These are phyloP conservation scores for Auriscalpium vulgare DNA, from an alignment of 768 basidiomycete species.

Conservation along the genomic window DNA sequence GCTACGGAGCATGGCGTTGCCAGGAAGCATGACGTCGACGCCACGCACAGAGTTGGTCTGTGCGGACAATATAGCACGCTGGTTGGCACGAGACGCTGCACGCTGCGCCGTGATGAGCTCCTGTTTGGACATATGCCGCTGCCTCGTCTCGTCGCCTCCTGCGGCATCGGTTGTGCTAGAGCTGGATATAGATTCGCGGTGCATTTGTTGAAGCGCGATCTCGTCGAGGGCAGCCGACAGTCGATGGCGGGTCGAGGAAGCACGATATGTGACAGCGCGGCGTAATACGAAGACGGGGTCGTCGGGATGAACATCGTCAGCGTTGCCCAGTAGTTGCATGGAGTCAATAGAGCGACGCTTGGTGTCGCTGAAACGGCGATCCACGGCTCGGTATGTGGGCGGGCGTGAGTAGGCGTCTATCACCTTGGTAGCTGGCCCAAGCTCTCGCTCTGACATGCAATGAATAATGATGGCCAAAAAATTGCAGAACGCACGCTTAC, in stretches of 20 bases:
- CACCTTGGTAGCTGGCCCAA: slow-evolving; percentile 74
- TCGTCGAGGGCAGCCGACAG: slow-evolving; percentile 68
- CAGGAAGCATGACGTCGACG: slow-evolving; percentile 81
- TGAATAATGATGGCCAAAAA: not conserved
- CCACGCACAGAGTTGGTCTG: slow-evolving; percentile 82
- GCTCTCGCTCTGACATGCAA: slow-evolving; percentile 53
- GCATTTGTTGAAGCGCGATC: slow-evolving; percentile 64
- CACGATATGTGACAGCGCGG: slow-evolving; percentile 37
- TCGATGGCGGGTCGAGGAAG: slow-evolving; percentile 6
- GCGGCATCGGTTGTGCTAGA: slow-evolving; percentile 52
- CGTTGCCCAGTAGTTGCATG: slow-evolving; percentile 54
- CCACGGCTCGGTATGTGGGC: slow-evolving; percentile 59
- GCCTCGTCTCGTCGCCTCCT: slow-evolving; percentile 29
- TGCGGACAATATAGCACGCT: slow-evolving; percentile 76
- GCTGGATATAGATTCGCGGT: slow-evolving; percentile 52
- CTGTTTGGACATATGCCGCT: slow-evolving; percentile 51
- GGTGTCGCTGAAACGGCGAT: slow-evolving; percentile 49
- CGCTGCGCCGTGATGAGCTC: slow-evolving; percentile 94
- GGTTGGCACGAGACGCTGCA: slow-evolving; percentile 77
- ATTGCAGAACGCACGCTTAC: slow-evolving; percentile 32
- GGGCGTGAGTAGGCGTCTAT: slow-evolving; percentile 77
- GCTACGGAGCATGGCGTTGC: slow-evolving; percentile 80
- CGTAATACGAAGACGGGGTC: slow-evolving; percentile 91
- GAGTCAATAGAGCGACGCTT: slow-evolving; percentile 89
- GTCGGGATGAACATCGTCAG: slow-evolving; percentile 68